Evolutionary conservation across 1,284 basidiomycete genomes (phyloP), one percentile per base, ranked within the genome.

Genomic region (Moesziomyces sp.): DNA sequence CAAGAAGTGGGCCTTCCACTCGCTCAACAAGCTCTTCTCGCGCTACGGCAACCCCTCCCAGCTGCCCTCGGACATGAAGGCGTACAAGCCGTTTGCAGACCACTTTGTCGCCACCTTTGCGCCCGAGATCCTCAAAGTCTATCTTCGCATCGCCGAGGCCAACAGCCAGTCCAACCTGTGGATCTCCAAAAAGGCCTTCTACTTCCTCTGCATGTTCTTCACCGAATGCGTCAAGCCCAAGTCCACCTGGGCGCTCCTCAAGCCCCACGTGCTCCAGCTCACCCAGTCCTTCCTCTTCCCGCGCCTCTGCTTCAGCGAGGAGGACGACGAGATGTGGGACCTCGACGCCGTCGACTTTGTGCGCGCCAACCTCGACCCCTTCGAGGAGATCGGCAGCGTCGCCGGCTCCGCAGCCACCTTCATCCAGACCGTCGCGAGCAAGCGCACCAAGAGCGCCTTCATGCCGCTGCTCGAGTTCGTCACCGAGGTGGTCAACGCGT

Each of bases 1-100:
- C 30, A 84, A 84, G 68, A 84, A 84, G 69, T 84, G 82, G 82
- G 78, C 82, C 14, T 82, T 76, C 76, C 78, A 76, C 72, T 75
- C 78, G 40, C 77, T 84, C 59, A 83, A 83, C 78, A 78, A 78
- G 62, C 80, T 84, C 50, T 83, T 83, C 52, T 70, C 63, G 14
- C 71, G 79, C 21, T 84, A 80, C 55, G 82, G 82, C 19, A 84
- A 80, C 57, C 82, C 82, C 0, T 77, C 78, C 28, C 82, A 84
- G 59, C 74, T 84, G 6, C 71, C 80, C 0, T 66, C 75, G 13
- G 74, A 76, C 62, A 75, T 83, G 71, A 64, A 71, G 30, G 59
- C 61, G 48, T 84, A 82, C 80, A 81, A 82, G 55, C 78, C 82
- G 3, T 84, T 84, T 43, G 82, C 82, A 18, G 77, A 83, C 30